phyloP scores from a whole-genome alignment of 768 basidiomycete species.

The Termitomyces sp. region DNA sequence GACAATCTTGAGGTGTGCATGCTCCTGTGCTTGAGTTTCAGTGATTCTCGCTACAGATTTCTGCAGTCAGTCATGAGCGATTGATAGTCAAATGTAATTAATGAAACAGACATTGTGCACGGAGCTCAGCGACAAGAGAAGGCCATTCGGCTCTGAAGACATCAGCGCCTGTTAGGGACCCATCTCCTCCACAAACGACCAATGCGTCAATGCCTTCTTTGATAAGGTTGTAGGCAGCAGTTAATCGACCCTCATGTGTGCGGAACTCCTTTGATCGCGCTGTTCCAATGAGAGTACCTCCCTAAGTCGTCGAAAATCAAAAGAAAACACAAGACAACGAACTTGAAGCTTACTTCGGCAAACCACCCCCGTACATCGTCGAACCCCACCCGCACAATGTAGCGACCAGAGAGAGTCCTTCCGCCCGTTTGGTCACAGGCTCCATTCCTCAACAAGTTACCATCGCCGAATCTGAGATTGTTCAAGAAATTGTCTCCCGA shows the following conservation, averaged over 20 bases:
- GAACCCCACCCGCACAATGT: constrained; percentile 96
- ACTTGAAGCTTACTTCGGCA: constrained; percentile 53
- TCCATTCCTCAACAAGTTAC: constrained; percentile 70
- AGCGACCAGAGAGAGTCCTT: constrained; percentile 78
- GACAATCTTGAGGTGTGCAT: constrained; percentile 89
- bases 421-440: constrained; percentile 69
- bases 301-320: constrained; percentile 35
- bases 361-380: constrained; percentile 98
- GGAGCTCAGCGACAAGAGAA: constrained; percentile 63
- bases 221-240: constrained; percentile 87
- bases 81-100: not conserved
- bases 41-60: constrained; percentile 59
- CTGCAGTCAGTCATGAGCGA: not conserved
- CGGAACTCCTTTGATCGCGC: constrained; percentile 83
- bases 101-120: constrained; percentile 44
- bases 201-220: constrained; percentile 97
- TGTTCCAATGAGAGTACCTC: constrained; percentile 95
- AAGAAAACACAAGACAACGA: not conserved
- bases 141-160: constrained; percentile 95
- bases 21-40: constrained; percentile 59
- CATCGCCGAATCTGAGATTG: constrained; percentile 82
- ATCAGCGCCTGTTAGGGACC: constrained; percentile 94
- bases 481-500: constrained; percentile 39
- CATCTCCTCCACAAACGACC: constrained; percentile 96
- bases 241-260: constrained; percentile 78